Conservation (phyloP, 805 yeast species). For the Yamadazyma tumulicola region DNA sequence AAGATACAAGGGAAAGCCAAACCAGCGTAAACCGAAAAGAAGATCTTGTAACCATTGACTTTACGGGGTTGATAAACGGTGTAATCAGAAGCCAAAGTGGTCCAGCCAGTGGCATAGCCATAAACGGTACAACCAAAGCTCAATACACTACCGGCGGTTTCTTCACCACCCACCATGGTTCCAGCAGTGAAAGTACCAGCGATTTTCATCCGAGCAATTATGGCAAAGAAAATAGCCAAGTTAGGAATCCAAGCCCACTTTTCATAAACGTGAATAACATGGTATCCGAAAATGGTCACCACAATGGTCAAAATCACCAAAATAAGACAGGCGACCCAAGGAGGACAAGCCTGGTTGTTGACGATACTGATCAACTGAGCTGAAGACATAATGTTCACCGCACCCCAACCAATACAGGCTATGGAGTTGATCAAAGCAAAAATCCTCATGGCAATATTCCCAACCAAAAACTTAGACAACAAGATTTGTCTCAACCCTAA, state of each 20-base stretch:
- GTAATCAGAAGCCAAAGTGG: constrained; percentile 32
- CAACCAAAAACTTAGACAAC: constrained; percentile 28
- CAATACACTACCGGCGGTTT: constrained; percentile 27
- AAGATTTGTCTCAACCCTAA: constrained; percentile 39
- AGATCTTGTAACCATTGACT: constrained; percentile 25
- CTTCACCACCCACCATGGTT: constrained; percentile 23
- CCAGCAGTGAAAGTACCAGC: constrained; percentile 23
- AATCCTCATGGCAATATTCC: constrained; percentile 27
- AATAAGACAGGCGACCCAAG: constrained; percentile 35
- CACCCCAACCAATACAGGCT: constrained; percentile 34
- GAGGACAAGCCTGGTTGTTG: constrained; percentile 22
- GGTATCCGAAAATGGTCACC: constrained; percentile 30
- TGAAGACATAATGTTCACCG: constrained; percentile 27
- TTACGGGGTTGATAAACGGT: constrained; percentile 29
- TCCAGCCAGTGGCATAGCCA: constrained; percentile 33
- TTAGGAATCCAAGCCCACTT: constrained; percentile 33
- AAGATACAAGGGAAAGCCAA: constrained; percentile 25
- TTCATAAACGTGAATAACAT: constrained; percentile 28
- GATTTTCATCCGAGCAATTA: constrained; percentile 26
- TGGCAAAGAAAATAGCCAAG: constrained; percentile 22
- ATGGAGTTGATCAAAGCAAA: constrained; percentile 26
- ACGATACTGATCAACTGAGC: constrained; percentile 27
- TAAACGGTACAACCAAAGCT: constrained; percentile 26
- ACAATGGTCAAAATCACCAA: constrained; percentile 26
- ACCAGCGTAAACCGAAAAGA: constrained; percentile 24